These are phyloP conservation scores for Annona cherimola DNA, from an alignment of 164 flowering plant genomes.

Conservation along the genomic window DNA sequence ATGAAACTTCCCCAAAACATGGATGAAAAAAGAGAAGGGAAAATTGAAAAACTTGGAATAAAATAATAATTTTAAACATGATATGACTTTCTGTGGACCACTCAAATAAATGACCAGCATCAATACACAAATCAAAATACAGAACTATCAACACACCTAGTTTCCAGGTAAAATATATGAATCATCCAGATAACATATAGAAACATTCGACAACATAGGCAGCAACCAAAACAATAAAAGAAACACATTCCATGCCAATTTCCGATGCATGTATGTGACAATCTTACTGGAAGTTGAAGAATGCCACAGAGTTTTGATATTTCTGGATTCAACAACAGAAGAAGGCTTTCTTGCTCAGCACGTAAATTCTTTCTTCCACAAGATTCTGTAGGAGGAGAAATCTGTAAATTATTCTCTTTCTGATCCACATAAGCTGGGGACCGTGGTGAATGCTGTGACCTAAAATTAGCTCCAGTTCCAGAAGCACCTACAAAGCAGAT, in stretches of 20 bases:
- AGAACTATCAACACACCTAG: not conserved
- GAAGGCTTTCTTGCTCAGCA: slow-evolving; percentile 50
- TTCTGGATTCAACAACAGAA: slow-evolving; percentile 44
- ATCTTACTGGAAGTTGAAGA: slow-evolving; percentile 51
- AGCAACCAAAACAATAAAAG: not conserved
- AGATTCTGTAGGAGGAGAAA: slow-evolving; percentile 13
- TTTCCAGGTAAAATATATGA: not conserved
- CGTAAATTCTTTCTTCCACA: slow-evolving; percentile 24
- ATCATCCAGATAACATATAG: not conserved
- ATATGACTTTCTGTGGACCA: not conserved
- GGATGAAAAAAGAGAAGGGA: too few relatives aligned
- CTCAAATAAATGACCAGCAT: not conserved
- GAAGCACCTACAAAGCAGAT: slow-evolving; percentile 9
- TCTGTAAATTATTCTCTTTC: not conserved
- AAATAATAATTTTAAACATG: not conserved
- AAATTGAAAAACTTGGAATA: not conserved
- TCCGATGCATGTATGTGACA: not conserved
- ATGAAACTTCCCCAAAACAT: too few relatives aligned
- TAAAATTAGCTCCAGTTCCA: slow-evolving; percentile 11
- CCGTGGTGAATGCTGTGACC: slow-evolving; percentile 5
- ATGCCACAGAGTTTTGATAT: slow-evolving; percentile 51
- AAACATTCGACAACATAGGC: not conserved
- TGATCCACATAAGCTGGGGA: slow-evolving; percentile 9
- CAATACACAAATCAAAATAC: not conserved
- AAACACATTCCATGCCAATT: not conserved